Conservation (phyloP, 2,329 filamentous ascomycete species). For the Dactylellina leptospora region DNA sequence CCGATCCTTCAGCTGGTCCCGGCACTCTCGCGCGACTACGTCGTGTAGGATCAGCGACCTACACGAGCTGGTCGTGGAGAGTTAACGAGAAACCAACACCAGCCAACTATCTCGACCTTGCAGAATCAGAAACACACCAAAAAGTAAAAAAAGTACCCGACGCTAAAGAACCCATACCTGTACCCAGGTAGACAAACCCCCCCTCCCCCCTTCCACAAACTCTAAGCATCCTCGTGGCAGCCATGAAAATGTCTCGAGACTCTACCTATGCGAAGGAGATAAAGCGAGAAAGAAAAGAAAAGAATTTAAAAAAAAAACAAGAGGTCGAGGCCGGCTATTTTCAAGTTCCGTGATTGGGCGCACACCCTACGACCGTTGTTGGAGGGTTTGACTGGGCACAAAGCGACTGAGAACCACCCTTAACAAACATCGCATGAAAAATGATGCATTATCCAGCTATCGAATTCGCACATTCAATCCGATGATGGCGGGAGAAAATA, state of each 20-base stretch:
- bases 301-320: too few relatives aligned
- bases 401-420: background rate
- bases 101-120: slow-evolving; percentile 16
- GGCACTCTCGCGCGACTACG: background rate
- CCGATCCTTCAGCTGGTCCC: slow-evolving; percentile 17
- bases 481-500: background rate
- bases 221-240: slow-evolving; percentile 42
- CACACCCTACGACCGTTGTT: slow-evolving; percentile 33
- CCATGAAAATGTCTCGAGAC: slow-evolving; percentile 33
- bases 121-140: slow-evolving; percentile 35
- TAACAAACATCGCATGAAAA: slow-evolving; percentile 2
- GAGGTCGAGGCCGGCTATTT: background rate
- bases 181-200: background rate
- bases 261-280: background rate
- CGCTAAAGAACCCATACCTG: background rate
- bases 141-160: slow-evolving; percentile 45
- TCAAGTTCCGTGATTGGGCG: slow-evolving; percentile 27
- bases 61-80: too few relatives aligned
- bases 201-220: slow-evolving; percentile 2
- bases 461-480: background rate
- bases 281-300: background rate
- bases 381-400: slow-evolving; percentile 26
- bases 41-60: slow-evolving; percentile 8
- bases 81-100: background rate
- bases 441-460: background rate